Conservation (phyloP, 164 flowering plant species). For the Umbellularia californica region DNA sequence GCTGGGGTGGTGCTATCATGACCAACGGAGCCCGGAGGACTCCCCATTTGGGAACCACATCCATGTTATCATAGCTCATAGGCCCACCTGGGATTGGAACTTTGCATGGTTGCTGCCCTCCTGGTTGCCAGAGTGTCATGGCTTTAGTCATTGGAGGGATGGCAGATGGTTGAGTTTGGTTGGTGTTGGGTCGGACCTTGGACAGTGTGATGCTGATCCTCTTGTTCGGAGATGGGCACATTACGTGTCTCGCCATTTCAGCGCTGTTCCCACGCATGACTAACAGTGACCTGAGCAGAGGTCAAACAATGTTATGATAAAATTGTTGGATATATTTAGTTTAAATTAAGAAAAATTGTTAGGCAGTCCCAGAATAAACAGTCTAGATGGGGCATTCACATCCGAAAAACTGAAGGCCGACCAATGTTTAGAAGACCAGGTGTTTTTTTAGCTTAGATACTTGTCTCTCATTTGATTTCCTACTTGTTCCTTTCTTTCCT, state of each 20-base stretch:
- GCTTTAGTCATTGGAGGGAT: constrained; percentile 37
- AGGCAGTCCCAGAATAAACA: not conserved
- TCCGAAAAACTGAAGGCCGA: no score
- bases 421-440: no score
- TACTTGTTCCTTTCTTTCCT: no score
- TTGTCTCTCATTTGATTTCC: no score
- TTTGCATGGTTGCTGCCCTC: constrained; percentile 30
- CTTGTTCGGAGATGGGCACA: constrained; percentile 67
- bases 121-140: constrained; percentile 68
- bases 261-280: constrained; percentile 93
- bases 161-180: constrained; percentile 31
- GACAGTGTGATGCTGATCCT: constrained; percentile 78
- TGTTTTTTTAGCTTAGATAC: no score
- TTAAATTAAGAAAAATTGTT: no score
- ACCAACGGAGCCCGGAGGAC: constrained; percentile 54
- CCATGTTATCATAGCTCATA: constrained; percentile 31
- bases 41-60: constrained; percentile 65
- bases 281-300: constrained; percentile 61
- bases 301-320: not conserved
- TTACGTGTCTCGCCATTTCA: constrained; percentile 77
- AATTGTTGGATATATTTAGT: not conserved
- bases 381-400: not conserved
- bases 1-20: constrained; percentile 58
- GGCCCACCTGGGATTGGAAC: constrained; percentile 35
- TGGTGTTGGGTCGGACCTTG: constrained; percentile 48